Percentiles rank a stretch among this genome's conserved stretches.
Conservation (phyloP, 2,329 filamentous ascomycete genomes). For the Phialocephala sp. region DNA sequence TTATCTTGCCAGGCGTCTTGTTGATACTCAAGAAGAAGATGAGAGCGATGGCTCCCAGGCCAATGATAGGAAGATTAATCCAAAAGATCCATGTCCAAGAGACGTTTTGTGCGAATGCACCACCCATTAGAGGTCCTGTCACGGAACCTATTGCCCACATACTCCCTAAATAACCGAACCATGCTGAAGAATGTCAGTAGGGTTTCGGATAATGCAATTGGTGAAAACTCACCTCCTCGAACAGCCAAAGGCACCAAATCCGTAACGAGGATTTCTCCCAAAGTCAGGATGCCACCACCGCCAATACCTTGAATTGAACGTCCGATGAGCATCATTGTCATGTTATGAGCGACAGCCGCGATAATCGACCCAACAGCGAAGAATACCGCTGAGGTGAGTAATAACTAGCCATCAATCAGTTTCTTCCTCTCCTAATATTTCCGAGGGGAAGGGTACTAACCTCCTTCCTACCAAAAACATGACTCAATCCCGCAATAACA, state of each 20-base stretch:
- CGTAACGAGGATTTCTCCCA: constrained; percentile 53
- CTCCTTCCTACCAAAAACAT: constrained; percentile 50
- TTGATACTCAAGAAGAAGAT: constrained; percentile 39
- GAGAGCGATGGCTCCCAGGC: constrained; percentile 34
- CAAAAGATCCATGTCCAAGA: constrained; percentile 70
- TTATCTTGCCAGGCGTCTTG: constrained; percentile 31
- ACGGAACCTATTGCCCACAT: constrained; percentile 62
- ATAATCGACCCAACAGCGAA: constrained; percentile 49
- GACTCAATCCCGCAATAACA: constrained; percentile 46
- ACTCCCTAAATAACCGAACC: constrained; percentile 44
- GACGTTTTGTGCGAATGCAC: constrained; percentile 57
- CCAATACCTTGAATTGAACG: constrained; percentile 55
- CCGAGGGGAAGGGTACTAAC: constrained; percentile 20
- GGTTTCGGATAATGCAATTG: background rate
- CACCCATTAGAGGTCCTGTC: constrained; percentile 57
- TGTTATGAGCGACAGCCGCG: constrained; percentile 45
- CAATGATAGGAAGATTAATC: constrained; percentile 44
- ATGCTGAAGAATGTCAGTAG: constrained; percentile 23
- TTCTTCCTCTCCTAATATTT: background rate
- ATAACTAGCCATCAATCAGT: constrained; percentile 22
- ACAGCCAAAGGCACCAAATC: constrained; percentile 52
- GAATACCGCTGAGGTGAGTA: constrained; percentile 38
- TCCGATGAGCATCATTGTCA: constrained; percentile 47
- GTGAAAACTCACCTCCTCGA: constrained; percentile 43
- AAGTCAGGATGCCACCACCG: constrained; percentile 54